phyloP scores from a whole-genome alignment of 2,329 filamentous ascomycete species.

The Nothophaeocryptopus gaeumannii region DNA sequence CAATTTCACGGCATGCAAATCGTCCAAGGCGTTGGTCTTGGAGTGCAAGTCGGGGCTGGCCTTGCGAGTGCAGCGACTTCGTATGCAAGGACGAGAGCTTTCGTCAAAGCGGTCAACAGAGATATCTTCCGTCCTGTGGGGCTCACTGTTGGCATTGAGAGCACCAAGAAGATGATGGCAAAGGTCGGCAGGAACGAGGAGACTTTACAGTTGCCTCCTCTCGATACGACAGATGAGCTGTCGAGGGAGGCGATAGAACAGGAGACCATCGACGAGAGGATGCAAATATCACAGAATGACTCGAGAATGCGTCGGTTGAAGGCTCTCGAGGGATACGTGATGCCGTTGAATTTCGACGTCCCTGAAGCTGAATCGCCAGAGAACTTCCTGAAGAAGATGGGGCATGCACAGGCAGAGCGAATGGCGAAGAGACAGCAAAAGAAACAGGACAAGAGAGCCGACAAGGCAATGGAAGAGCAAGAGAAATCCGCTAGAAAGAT shows the following conservation, averaged over 20 bases:
- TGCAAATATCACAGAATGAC: conserved; percentile 16
- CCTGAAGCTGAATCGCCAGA: conserved; percentile 11
- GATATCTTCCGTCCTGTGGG: conserved; percentile 8
- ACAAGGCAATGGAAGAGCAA: conserved; percentile 11
- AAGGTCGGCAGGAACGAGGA: conserved; percentile 5
- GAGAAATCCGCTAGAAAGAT: conserved; percentile 11
- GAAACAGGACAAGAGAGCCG: conserved; percentile 16
- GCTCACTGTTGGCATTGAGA: conserved; percentile 2
- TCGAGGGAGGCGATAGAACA: background rate
- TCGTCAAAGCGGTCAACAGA: conserved; percentile 10
- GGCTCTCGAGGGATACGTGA: conserved; percentile 23
- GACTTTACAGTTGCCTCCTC: background rate
- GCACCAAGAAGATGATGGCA: conserved; percentile 12
- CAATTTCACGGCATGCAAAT: conserved; percentile 24
- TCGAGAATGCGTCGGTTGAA: conserved; percentile 20
- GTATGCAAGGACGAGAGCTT: conserved; percentile 7
- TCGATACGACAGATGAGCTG: background rate
- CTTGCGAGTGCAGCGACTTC: conserved; percentile 9
- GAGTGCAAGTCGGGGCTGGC: conserved; percentile 22
- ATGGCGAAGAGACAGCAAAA: conserved; percentile 21
- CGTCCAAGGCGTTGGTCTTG: conserved; percentile 21
- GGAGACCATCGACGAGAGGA: background rate
- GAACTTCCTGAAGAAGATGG: conserved; percentile 18
- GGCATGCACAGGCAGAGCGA: conserved; percentile 21
- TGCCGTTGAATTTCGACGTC: conserved; percentile 25